phyloP scores from a whole-genome alignment of 1,284 basidiomycete species.

The Tylopilus sp. region DNA sequence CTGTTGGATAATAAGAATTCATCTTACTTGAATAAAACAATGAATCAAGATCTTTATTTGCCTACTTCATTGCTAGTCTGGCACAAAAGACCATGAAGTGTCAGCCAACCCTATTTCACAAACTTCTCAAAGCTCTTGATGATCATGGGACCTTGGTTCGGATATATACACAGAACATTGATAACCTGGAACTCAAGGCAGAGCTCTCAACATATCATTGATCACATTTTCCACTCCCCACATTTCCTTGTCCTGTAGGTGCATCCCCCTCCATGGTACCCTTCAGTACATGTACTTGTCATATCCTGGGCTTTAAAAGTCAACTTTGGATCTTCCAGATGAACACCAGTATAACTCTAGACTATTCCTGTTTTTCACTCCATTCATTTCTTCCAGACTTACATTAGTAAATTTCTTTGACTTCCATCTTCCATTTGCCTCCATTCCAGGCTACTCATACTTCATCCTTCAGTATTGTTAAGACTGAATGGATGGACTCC shows the following conservation, averaged over 20 bases:
- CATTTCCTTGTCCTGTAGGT: background rate
- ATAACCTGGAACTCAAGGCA: slow-evolving; percentile 9
- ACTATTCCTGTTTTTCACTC: too few species aligned
- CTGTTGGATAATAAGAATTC: background rate
- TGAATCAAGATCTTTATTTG: background rate
- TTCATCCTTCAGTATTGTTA: too few species aligned
- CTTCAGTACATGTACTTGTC: slow-evolving; percentile 12
- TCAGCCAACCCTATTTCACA: slow-evolving; percentile 11
- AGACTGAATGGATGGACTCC: too few species aligned
- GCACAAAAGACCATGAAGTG: background rate
- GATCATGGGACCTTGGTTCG: background rate
- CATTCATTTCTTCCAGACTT: too few species aligned
- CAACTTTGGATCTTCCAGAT: too few species aligned
- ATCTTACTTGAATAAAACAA: background rate
- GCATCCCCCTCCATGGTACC: slow-evolving; percentile 3
- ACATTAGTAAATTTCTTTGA: too few species aligned
- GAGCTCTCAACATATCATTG: slow-evolving; percentile 10
- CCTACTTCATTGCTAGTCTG: background rate
- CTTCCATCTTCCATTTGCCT: too few species aligned
- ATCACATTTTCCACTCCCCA: background rate
- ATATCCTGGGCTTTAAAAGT: too few species aligned
- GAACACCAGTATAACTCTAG: too few species aligned
- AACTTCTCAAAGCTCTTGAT: slow-evolving; percentile 8
- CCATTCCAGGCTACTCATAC: too few species aligned
- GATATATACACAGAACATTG: slow-evolving; percentile 17